Evolutionary conservation across 441 rosid species (phyloP).

Genomic region (Pelargonium cotyledonis): DNA sequence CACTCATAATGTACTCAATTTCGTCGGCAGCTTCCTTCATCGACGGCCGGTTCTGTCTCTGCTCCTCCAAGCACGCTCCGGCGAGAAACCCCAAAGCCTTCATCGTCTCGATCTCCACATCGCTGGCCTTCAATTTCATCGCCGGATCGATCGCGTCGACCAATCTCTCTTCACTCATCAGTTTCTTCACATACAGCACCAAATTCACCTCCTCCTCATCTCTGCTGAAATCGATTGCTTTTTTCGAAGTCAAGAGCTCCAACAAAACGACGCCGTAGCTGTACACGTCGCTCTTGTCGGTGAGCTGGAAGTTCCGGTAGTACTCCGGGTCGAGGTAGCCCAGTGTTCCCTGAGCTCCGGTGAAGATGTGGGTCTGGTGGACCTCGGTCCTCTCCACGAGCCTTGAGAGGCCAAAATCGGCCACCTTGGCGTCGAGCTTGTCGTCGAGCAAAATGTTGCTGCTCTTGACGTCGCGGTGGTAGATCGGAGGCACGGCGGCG

Average conservation of each 20-base stretch:
- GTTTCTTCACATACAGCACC: conserved; percentile 36
- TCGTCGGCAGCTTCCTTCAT: conserved; percentile 50
- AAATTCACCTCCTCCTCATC: conserved; percentile 41
- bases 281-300: conserved; percentile 53
- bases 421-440: conserved; percentile 46
- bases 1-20: conserved; percentile 37
- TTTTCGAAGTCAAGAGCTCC: conserved; percentile 37
- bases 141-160: conserved; percentile 34
- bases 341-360: conserved; percentile 54
- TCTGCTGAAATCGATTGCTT: conserved; percentile 42
- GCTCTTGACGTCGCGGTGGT: conserved; percentile 57
- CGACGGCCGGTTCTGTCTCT: conserved; percentile 41
- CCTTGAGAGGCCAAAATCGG: conserved; percentile 56
- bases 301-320: conserved; percentile 47
- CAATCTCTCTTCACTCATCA: conserved; percentile 40
- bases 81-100: conserved; percentile 39
- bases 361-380: conserved; percentile 46
- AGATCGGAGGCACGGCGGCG: conserved; percentile 52
- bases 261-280: conserved; percentile 50
- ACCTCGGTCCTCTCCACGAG: conserved; percentile 34
- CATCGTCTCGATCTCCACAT: conserved; percentile 32
- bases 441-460: conserved; percentile 55
- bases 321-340: conserved; percentile 71
- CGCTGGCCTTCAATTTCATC: conserved; percentile 30
- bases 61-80: conserved; percentile 38